These are phyloP conservation scores for Capillidium heterosporum DNA, from an alignment of 371 early-diverging fungal genomes.

Conservation along the genomic window DNA sequence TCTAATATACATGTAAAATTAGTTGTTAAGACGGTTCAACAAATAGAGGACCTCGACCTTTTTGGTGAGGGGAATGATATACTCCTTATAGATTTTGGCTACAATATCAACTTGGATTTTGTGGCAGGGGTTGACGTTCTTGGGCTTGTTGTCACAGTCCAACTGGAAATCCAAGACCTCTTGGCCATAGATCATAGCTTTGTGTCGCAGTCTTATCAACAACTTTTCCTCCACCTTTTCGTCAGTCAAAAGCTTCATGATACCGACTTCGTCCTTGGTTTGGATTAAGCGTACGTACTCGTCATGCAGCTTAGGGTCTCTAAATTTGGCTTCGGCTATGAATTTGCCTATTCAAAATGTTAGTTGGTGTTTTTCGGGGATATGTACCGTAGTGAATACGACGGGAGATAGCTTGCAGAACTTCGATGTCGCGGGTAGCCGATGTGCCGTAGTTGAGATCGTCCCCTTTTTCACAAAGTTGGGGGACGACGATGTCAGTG, in stretches of 20 bases:
- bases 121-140: too few species aligned
- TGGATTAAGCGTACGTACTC: slow-evolving; percentile 70
- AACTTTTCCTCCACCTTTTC: slow-evolving; percentile 60
- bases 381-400: slow-evolving; percentile 92
- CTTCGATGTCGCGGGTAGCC: slow-evolving; percentile 82
- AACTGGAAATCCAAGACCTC: slow-evolving; percentile 38
- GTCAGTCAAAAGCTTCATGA: slow-evolving; percentile 75
- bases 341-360: slow-evolving; percentile 55
- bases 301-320: slow-evolving; percentile 44
- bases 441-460: slow-evolving; percentile 83
- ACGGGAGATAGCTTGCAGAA: slow-evolving; percentile 74
- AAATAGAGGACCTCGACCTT: slow-evolving; percentile 89
- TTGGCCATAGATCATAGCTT: slow-evolving; percentile 84
- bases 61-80: slow-evolving; percentile 74
- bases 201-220: slow-evolving; percentile 58
- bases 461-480: slow-evolving; percentile 37
- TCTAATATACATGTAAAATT: too few species aligned
- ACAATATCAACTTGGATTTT: slow-evolving; percentile 59
- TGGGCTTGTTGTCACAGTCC: slow-evolving; percentile 6
- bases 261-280: slow-evolving; percentile 47
- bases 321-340: slow-evolving; percentile 90
- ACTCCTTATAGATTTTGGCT: slow-evolving; percentile 69
- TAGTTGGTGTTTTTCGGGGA: neutral
- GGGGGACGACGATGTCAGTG: slow-evolving; percentile 43
- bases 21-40: slow-evolving; percentile 39